phyloP scores from a whole-genome alignment of 2,329 filamentous ascomycete species.

The Byssoonygena ceratinophila region DNA sequence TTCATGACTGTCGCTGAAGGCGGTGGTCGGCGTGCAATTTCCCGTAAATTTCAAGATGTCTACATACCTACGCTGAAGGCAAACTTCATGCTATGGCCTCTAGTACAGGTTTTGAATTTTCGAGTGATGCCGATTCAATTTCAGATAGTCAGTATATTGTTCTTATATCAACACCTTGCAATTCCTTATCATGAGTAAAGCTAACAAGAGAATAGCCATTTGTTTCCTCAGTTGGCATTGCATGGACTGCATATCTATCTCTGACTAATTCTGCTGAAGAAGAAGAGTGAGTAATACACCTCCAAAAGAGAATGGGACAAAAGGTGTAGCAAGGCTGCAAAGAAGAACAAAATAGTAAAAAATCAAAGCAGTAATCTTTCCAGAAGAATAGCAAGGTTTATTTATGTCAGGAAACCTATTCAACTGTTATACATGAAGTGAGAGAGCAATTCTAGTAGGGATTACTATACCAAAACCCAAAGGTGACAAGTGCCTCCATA shows the following conservation, averaged over 20 bases:
- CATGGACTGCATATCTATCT: conserved; percentile 88
- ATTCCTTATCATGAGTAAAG: not conserved
- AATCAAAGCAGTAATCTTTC: too few relatives aligned
- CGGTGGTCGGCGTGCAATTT: conserved; percentile 67
- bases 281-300: conserved; percentile 38
- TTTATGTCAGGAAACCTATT: too few relatives aligned
- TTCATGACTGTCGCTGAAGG: conserved; percentile 95
- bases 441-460: too few relatives aligned
- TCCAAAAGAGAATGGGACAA: not conserved
- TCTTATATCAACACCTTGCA: conserved; percentile 6
- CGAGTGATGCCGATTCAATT: conserved; percentile 88
- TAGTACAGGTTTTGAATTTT: conserved; percentile 95
- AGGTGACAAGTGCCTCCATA: too few relatives aligned
- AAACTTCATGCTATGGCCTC: conserved; percentile 90
- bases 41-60: conserved; percentile 81
- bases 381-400: too few relatives aligned
- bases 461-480: too few relatives aligned
- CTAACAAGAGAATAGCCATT: conserved; percentile 55
- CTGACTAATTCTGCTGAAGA: conserved; percentile 75
- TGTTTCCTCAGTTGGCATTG: conserved; percentile 83
- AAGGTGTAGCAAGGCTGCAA: too few relatives aligned
- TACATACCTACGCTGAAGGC: conserved; percentile 90
- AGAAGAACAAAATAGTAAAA: too few relatives aligned
- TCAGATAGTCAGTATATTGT: conserved; percentile 66
- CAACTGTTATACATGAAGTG: too few relatives aligned